Evolutionary conservation across 1,284 basidiomycete genomes (phyloP), one percentile per base, ranked within the genome.

Genomic region (Leccinum subfulvum): DNA sequence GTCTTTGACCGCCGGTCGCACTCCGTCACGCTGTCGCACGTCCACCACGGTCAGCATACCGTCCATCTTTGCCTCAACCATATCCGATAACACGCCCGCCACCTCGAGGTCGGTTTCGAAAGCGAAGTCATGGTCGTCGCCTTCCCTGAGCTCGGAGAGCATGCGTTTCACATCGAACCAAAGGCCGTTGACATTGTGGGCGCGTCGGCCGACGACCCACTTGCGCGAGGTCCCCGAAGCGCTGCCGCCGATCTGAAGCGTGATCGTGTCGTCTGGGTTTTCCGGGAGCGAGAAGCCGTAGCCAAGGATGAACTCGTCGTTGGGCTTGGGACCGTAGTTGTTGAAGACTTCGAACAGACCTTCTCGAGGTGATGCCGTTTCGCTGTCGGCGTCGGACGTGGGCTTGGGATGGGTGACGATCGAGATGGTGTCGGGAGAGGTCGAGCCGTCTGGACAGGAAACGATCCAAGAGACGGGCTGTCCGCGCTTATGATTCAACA

Each of bases 271-370:
- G 69, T 95, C 92, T 0, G 90, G 90, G 69, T 96, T 95, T 30
- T 82, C 68, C 1, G 81, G 77, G 2, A 95, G 73, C 1, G 90
- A 85, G 75, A 97, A 97, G 1, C 94, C 94, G 71, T 96, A 97
- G 3, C 90, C 92, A 3, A 97, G 82, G 55, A 97, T 85, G 35
- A 97, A 82, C 73, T 95, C 92, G 26, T 92, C 84, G 74, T 95
- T 96, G 0, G 93, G 87, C 74, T 94, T 94, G 0, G 85, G 82
- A 0, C 92, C 92, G 70, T 94, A 94, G 72, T 95, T 96, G 77
- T 96, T 97, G 79, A 90, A 89, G n/a, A 95, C 78, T 73, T 97
- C 90, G 16, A 59, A 14, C 55, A 71, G 60, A 0, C 23, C 54
- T 7, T 70, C 73, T 65, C 85, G 83, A 74, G 14, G 1, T 8